Evolutionary conservation across 768 basidiomycete genomes (phyloP).

Genomic region (Boletus subparvulus): DNA sequence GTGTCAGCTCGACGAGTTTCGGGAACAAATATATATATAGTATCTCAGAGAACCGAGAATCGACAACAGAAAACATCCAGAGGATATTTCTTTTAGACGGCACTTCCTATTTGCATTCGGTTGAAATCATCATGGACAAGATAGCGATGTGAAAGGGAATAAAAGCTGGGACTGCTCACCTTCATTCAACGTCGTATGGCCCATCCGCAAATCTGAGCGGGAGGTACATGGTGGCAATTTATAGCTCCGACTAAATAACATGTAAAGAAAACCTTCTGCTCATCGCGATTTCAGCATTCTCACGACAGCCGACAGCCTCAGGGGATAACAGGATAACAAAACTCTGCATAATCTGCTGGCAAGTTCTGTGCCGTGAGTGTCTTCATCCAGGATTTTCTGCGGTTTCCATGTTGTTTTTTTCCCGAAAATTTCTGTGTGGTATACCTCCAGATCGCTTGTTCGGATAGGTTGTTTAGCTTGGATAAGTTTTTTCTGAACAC

Average conservation of each 20-base stretch:
- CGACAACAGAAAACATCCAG: conserved; percentile 32
- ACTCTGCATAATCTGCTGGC: conserved; percentile 19
- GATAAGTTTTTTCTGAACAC: conserved; percentile 33
- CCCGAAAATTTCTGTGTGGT: conserved; percentile 6
- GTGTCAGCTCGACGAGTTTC: conserved; percentile 5
- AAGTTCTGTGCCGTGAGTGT: conserved; percentile 26
- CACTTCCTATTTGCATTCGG: conserved; percentile 40
- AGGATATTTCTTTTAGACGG: conserved; percentile 31
- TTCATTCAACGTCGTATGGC: background rate
- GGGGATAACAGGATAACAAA: conserved; percentile 38
- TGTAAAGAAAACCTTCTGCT: conserved; percentile 24
- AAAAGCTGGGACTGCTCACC: conserved; percentile 18
- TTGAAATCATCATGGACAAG: conserved; percentile 28
- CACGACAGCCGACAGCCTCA: conserved; percentile 38
- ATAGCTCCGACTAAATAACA: conserved; percentile 32
- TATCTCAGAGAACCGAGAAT: conserved; percentile 35
- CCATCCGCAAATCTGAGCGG: background rate
- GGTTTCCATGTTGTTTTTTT: conserved; percentile 15
- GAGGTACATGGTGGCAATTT: conserved; percentile 16
- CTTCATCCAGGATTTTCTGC: conserved; percentile 11
- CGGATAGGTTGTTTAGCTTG: conserved; percentile 31
- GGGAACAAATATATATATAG: background rate
- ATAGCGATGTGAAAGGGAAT: background rate
- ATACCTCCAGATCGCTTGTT: conserved; percentile 22
- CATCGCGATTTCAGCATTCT: conserved; percentile 33